Base-by-base conservation (phyloP, 257 asterid species). In the Oldenlandia corymbosa region DNA sequence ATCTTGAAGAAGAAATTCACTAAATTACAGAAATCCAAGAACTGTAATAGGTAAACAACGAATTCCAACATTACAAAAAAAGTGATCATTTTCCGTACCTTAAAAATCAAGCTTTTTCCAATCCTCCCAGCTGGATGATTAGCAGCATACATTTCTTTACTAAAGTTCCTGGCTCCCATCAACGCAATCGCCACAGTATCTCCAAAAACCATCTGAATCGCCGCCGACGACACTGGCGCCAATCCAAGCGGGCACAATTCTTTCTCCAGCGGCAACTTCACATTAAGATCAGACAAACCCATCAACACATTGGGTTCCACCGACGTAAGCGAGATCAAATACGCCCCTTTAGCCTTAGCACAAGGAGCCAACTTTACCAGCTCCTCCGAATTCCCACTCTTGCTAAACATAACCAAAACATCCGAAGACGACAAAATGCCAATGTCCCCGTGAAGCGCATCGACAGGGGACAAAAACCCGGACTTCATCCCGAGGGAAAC, bases 381-480 rank as follows among this genome's bases (percentile, higher is more conserved):
- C 58, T 92, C 85, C 68, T 80, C 97, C 0, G 96, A 76, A 68
- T 88, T 91, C 28, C 97, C 97, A 41, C 97, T 91, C 79, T 92
- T 92, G 64, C 98, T 92, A 76, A 89, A 89, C 87, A 92, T 32
- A 18, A 92, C 95, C 73, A 92, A 42, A 70, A 91, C 67, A 78
- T 91, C 95, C 12, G 60, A 36, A 28, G 78, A 7, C 27, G 82
- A 78, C 69, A 88, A 55, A 84, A 91, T 79, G 85, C 95, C 98
- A 66, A 91, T 88, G 83, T 91, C 98, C 18, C 98, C 98, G 64
- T 91, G 98, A 12, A 91, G 91, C 30, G 98, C 95, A 76, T 86
- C 98, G 43, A 84, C 85, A 26, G 98, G 96, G 70, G 97, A 85
- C 21, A 91, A 64, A 58, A 86, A 88, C 60, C 84, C 89, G 42